Evolutionary conservation across 2,329 filamentous ascomycete genomes (phyloP).

Genomic region (Phialophora chinensis): DNA sequence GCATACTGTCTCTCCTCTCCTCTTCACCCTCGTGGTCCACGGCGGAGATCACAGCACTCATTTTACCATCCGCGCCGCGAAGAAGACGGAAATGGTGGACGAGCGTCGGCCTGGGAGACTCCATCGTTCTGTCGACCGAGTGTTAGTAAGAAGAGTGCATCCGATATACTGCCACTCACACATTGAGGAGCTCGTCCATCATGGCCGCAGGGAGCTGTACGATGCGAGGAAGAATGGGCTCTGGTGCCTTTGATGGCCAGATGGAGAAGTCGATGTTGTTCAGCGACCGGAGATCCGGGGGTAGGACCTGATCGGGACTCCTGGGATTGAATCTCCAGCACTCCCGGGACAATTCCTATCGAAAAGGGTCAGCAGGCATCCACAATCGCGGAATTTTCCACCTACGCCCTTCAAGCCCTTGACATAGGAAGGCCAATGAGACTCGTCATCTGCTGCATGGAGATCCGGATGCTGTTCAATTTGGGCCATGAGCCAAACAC

Average conservation of each 20-base stretch:
- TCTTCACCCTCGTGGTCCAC: background rate
- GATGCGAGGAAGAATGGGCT: slow-evolving; percentile 4
- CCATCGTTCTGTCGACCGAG: background rate
- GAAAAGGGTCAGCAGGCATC: background rate
- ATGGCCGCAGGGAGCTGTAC: slow-evolving; percentile 1
- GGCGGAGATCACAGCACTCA: slow-evolving; percentile 1
- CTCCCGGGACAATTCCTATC: background rate
- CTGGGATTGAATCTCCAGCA: slow-evolving; percentile 3
- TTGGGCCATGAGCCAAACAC: slow-evolving; percentile 2
- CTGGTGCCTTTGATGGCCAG: background rate
- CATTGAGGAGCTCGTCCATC: slow-evolving; percentile 6
- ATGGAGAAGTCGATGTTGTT: background rate
- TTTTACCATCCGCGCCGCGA: background rate
- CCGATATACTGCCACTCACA: background rate
- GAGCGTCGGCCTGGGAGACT: slow-evolving; percentile 1
- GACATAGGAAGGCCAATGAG: slow-evolving; percentile 1
- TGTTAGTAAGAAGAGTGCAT: background rate
- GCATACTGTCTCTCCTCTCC: slow-evolving; percentile 2
- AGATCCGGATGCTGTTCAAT: slow-evolving; percentile 3
- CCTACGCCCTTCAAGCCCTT: background rate
- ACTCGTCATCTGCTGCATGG: background rate
- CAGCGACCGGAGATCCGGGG: background rate
- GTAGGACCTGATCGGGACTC: background rate
- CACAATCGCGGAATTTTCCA: background rate
- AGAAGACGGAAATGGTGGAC: slow-evolving; percentile 2